phyloP scores from a whole-genome alignment of 1,284 basidiomycete species.

The Leccinum cinnamomeum region DNA sequence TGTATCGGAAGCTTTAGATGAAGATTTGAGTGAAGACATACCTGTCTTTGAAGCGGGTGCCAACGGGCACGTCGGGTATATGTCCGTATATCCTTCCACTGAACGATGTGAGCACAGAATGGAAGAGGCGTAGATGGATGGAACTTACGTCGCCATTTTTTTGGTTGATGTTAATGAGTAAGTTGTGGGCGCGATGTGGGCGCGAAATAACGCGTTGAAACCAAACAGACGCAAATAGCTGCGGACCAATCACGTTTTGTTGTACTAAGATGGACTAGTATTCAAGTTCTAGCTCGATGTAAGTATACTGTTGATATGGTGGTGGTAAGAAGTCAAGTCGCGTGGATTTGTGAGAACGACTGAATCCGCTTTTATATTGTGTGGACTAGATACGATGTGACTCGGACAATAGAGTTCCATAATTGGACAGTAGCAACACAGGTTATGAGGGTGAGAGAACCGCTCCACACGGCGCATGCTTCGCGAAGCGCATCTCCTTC shows the following conservation, averaged over 20 bases:
- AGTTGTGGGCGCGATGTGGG: background rate
- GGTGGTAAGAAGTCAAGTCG: conserved; percentile 17
- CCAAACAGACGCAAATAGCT: conserved; percentile 22
- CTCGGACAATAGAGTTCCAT: background rate
- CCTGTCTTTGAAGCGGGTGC: conserved; percentile 19
- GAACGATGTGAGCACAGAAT: background rate
- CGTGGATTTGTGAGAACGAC: background rate
- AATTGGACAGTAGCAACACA: background rate
- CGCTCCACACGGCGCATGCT: background rate
- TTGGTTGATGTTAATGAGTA: background rate
- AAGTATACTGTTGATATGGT: conserved; percentile 1
- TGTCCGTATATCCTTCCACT: conserved; percentile 26
- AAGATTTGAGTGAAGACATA: conserved; percentile 6
- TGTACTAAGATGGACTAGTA: background rate
- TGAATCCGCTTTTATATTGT: conserved; percentile 14
- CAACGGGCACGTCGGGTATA: conserved; percentile 6
- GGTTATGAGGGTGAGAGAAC: background rate
- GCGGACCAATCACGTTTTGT: background rate
- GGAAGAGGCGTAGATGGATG: background rate
- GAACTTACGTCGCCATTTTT: conserved; percentile 22
- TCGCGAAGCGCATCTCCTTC: conserved; percentile 42
- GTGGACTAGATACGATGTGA: background rate
- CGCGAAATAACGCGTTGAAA: background rate
- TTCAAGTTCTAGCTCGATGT: background rate
- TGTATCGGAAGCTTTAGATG: background rate